phyloP scores from a whole-genome alignment of 306 rosid species.

The Fragaria nilgerrensis region DNA sequence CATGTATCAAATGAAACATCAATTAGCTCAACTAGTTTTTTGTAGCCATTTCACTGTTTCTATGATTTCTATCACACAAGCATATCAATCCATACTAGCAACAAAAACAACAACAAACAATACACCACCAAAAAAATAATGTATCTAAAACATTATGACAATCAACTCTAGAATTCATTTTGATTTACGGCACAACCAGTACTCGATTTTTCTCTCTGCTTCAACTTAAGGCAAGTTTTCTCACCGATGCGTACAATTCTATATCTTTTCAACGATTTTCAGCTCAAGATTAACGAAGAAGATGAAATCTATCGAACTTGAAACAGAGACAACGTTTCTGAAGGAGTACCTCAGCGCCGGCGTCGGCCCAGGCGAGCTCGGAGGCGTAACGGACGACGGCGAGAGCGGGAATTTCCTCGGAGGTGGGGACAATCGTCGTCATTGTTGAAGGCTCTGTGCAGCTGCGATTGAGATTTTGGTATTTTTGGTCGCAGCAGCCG shows the following conservation, averaged over 20 bases:
- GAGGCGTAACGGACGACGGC: conserved; percentile 75
- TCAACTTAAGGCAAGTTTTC: background rate
- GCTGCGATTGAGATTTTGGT: conserved; percentile 21
- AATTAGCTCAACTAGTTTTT: background rate
- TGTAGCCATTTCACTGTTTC: background rate
- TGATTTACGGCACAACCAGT: background rate
- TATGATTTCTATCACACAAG: background rate
- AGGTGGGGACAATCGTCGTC: conserved; percentile 87
- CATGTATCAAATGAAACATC: background rate
- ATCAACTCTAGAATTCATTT: background rate
- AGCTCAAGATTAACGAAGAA: background rate
- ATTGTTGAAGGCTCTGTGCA: conserved; percentile 43
- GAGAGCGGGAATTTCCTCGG: conserved; percentile 86
- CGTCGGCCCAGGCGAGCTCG: conserved; percentile 95
- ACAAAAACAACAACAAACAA: too few relatives aligned
- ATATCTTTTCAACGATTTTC: background rate
- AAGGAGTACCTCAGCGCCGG: conserved; percentile 70
- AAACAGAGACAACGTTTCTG: background rate
- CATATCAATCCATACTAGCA: too few relatives aligned
- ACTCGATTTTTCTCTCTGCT: background rate
- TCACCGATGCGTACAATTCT: background rate
- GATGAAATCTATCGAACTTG: background rate
- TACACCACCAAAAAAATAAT: too few relatives aligned
- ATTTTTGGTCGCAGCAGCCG: conserved; percentile 6
- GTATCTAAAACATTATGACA: too few relatives aligned